Percentiles rank a stretch among this genome's conserved stretches.
phyloP scores from a whole-genome alignment of 345 rosid genomes.

The Lumnitzera littorea region DNA sequence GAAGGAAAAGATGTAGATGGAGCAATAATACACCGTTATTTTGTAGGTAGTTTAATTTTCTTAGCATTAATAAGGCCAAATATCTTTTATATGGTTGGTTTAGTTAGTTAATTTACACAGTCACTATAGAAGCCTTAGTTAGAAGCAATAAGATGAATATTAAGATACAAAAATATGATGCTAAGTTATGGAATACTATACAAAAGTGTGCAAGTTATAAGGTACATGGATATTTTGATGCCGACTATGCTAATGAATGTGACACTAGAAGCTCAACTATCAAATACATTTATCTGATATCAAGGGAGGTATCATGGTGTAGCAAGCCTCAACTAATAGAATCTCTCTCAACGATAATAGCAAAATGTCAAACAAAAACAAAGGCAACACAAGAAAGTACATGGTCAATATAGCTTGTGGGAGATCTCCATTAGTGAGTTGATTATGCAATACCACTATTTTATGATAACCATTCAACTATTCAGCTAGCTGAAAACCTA shows the following conservation, averaged over 20 bases:
- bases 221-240: not conserved
- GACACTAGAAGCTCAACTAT: too few species aligned
- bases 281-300: not conserved
- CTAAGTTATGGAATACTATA: not conserved
- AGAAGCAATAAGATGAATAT: not conserved
- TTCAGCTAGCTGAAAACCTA: too few species aligned
- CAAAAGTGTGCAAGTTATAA: not conserved
- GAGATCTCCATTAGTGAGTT: too few species aligned
- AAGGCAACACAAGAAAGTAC: too few species aligned
- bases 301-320: constrained; percentile 2
- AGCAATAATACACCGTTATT: not conserved
- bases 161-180: not conserved
- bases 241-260: too few species aligned
- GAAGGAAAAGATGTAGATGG: not conserved
- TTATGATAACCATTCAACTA: too few species aligned
- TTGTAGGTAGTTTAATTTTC: not conserved
- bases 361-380: too few species aligned
- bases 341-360: too few species aligned
- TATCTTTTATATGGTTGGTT: not conserved
- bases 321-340: not conserved
- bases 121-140: not conserved
- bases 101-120: not conserved
- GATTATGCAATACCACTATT: too few species aligned
- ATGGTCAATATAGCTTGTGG: too few species aligned
- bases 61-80: not conserved